Evolutionary conservation across 2,329 filamentous ascomycete species (phyloP).

Genomic region (Triangularia verruculosa): DNA sequence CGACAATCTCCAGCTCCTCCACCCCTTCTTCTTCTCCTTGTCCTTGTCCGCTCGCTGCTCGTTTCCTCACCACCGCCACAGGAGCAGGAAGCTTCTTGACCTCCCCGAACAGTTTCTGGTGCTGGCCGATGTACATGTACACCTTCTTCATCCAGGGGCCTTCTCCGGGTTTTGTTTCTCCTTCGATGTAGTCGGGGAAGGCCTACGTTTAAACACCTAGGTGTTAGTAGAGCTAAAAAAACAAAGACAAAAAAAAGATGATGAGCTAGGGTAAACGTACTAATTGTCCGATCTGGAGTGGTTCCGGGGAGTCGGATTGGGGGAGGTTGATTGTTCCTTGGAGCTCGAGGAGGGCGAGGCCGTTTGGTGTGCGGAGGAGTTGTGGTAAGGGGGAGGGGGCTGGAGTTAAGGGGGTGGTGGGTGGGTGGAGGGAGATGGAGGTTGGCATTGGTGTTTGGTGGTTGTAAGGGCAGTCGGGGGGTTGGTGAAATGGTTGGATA

Average conservation of each 20-base stretch:
- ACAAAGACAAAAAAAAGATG: neutral
- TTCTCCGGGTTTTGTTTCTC: conserved; percentile 38
- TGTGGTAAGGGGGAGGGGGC: conserved; percentile 61
- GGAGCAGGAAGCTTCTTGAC: conserved; percentile 81
- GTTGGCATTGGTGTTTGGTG: neutral
- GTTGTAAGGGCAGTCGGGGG: neutral
- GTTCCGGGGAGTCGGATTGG: conserved; percentile 29
- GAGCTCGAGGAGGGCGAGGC: conserved; percentile 85
- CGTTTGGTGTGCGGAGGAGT: conserved; percentile 84
- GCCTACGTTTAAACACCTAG: conserved; percentile 17
- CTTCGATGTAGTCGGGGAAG: conserved; percentile 58
- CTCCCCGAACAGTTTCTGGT: conserved; percentile 86
- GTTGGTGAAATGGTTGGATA: no score
- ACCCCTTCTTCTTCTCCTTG: conserved; percentile 39
- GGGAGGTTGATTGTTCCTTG: conserved; percentile 88
- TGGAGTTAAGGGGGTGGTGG: neutral
- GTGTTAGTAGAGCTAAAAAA: no score
- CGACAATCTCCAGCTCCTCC: conserved; percentile 73
- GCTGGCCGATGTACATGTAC: conserved; percentile 81
- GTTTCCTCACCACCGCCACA: conserved; percentile 71
- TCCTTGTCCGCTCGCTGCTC: conserved; percentile 46
- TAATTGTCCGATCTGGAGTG: conserved; percentile 41
- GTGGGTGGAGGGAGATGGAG: neutral
- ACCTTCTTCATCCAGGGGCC: conserved; percentile 82
- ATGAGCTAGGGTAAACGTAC: conserved; percentile 3